phyloP scores from a whole-genome alignment of 169 alveolate genomes.

The Eimeria maxima region DNA sequence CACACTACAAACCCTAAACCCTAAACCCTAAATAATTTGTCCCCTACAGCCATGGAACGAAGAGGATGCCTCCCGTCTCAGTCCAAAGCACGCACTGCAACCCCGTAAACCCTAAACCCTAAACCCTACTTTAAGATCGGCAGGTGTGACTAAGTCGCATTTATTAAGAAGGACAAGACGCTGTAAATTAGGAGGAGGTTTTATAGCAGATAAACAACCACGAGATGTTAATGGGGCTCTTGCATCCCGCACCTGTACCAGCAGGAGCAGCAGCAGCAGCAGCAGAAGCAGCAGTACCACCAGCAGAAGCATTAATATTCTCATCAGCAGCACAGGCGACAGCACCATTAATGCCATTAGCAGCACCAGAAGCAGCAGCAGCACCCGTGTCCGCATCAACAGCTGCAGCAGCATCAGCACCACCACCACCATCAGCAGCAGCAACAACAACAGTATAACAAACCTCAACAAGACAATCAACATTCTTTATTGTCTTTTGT shows the following conservation, averaged over 20 bases:
- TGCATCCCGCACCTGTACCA: conserved; percentile 73
- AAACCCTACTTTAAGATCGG: conserved; percentile 39
- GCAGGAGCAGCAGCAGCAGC: too few species aligned
- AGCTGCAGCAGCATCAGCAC: background rate
- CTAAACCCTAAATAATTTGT: too few species aligned
- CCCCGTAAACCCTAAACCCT: background rate
- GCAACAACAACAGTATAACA: background rate
- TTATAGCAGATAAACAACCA: conserved; percentile 20
- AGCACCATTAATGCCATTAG: too few species aligned
- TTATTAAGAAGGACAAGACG: conserved; percentile 86
- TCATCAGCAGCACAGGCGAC: too few species aligned
- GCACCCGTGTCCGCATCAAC: conserved; percentile 81
- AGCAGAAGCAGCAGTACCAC: too few species aligned
- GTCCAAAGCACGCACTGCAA: background rate
- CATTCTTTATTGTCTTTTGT: background rate
- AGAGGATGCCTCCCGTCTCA: too few species aligned
- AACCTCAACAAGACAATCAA: conserved; percentile 24
- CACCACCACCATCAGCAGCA: conserved; percentile 83
- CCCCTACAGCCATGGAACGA: too few species aligned
- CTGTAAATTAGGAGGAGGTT: background rate
- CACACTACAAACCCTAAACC: too few species aligned
- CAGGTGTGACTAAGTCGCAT: conserved; percentile 84
- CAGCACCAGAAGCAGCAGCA: conserved; percentile 10
- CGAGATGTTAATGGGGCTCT: conserved; percentile 86
- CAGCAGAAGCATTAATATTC: too few species aligned